These are phyloP conservation scores for Ampelocalamus luodianensis DNA, from an alignment of 176 grass and related monocot genomes.

Conservation along the genomic window DNA sequence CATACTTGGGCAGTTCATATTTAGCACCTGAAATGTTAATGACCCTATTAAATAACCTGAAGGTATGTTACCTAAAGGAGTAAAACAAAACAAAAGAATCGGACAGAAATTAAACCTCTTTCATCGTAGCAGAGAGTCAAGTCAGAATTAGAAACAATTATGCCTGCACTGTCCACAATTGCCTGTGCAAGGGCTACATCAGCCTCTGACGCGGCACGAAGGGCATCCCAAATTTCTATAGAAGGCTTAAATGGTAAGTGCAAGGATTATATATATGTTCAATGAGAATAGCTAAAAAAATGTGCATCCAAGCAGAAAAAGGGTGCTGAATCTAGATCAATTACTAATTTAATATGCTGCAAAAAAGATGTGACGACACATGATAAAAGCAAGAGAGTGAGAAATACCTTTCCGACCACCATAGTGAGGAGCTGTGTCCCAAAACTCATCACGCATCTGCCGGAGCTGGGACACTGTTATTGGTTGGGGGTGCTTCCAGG, in stretches of 20 bases:
- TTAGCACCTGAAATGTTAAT: slow-evolving; percentile 67
- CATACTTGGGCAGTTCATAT: slow-evolving; percentile 87
- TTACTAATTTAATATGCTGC: background rate
- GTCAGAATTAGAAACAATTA: slow-evolving; percentile 72
- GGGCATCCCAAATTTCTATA: slow-evolving; percentile 85
- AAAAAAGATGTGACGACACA: background rate
- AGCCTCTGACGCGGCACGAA: slow-evolving; percentile 65
- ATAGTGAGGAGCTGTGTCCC: slow-evolving; percentile 80
- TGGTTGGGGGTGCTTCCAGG: slow-evolving; percentile 70
- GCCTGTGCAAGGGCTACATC: slow-evolving; percentile 65
- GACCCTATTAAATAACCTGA: background rate
- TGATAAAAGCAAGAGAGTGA: background rate
- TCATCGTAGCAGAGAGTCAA: slow-evolving; percentile 80
- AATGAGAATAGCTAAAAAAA: slow-evolving; percentile 2
- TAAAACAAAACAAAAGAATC: background rate
- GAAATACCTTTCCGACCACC: slow-evolving; percentile 74
- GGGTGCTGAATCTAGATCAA: background rate
- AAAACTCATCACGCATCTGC: slow-evolving; percentile 67
- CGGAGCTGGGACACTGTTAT: slow-evolving; percentile 65
- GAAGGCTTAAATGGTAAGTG: slow-evolving; percentile 21
- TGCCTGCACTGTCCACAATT: slow-evolving; percentile 75
- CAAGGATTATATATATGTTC: slow-evolving; percentile 4
- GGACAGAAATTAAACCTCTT: slow-evolving; percentile 48
- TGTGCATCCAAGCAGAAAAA: slow-evolving; percentile 23
- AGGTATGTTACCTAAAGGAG: background rate